phyloP scores from a whole-genome alignment of 495 filamentous ascomycete species.

The Aspergillus sclerotioniger region DNA sequence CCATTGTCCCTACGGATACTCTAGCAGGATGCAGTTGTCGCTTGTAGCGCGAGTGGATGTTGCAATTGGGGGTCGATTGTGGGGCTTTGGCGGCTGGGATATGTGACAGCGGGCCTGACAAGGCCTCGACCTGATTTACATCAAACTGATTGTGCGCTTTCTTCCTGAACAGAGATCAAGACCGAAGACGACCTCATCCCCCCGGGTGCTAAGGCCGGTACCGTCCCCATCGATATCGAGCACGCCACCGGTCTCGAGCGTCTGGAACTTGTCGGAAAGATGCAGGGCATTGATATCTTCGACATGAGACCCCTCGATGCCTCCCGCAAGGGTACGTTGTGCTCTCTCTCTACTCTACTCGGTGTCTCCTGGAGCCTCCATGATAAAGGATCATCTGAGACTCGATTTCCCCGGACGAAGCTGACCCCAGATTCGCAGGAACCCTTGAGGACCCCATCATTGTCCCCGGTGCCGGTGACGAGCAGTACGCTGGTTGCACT shows the following conservation, averaged over 20 bases:
- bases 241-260: conserved; percentile 97
- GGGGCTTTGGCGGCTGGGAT: neutral
- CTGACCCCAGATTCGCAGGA: conserved; percentile 49
- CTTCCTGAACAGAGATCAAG: conserved; percentile 69
- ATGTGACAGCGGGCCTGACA: neutral
- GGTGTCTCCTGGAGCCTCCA: too few species aligned
- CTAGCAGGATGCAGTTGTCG: neutral
- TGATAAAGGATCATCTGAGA: neutral
- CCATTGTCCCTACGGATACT: conserved; percentile 17
- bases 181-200: conserved; percentile 74
- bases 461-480: conserved; percentile 85
- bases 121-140: neutral
- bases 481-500: conserved; percentile 97
- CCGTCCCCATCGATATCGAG: conserved; percentile 87
- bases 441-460: conserved; percentile 87
- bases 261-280: conserved; percentile 97
- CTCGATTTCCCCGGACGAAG: neutral
- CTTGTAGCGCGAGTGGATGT: neutral
- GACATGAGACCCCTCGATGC: conserved; percentile 97
- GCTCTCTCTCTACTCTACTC: neutral
- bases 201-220: conserved; percentile 77
- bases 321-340: conserved; percentile 69
- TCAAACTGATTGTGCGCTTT: conserved; percentile 13
- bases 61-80: conserved; percentile 6
- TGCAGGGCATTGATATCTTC: conserved; percentile 97